phyloP scores from a whole-genome alignment of 805 yeast genomes.

The Lipomyces sp. region DNA sequence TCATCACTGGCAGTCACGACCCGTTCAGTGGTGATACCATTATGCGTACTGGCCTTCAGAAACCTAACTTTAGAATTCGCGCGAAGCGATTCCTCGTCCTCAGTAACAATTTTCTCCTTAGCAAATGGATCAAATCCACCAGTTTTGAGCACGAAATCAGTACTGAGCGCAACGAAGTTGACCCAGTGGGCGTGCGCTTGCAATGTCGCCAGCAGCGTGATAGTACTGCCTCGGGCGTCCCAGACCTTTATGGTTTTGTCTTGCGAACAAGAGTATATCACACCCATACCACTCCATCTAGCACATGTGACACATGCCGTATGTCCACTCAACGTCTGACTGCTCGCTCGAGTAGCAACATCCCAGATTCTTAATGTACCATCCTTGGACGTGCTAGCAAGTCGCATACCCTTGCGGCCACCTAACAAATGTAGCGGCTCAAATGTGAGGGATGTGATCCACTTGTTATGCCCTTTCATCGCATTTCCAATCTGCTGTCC shows the following conservation, averaged over 20 bases:
- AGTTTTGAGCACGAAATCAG: slow-evolving; percentile 82
- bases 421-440: slow-evolving; percentile 86
- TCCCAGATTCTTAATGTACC: slow-evolving; percentile 92
- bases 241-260: slow-evolving; percentile 93
- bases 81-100: slow-evolving; percentile 57
- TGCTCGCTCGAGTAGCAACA: slow-evolving; percentile 65
- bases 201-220: slow-evolving; percentile 54
- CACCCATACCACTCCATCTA: slow-evolving; percentile 93
- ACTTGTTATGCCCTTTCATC: slow-evolving; percentile 80
- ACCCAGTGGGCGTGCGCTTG: slow-evolving; percentile 98
- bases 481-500: slow-evolving; percentile 79
- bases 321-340: slow-evolving; percentile 82
- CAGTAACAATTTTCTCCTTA: slow-evolving; percentile 41
- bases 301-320: slow-evolving; percentile 88
- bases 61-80: slow-evolving; percentile 63
- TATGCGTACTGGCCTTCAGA: slow-evolving; percentile 64
- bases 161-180: slow-evolving; percentile 87
- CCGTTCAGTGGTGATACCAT: slow-evolving; percentile 66
- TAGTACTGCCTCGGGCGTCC: slow-evolving; percentile 54
- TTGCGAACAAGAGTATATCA: slow-evolving; percentile 87
- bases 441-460: slow-evolving; percentile 91
- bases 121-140: slow-evolving; percentile 77
- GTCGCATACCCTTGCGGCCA: slow-evolving; percentile 64
- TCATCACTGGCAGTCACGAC: slow-evolving; percentile 96
- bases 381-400: slow-evolving; percentile 90